These are phyloP conservation scores for Dryadomyces sulphureus DNA, from an alignment of 2,329 filamentous ascomycete genomes.

Conservation along the genomic window DNA sequence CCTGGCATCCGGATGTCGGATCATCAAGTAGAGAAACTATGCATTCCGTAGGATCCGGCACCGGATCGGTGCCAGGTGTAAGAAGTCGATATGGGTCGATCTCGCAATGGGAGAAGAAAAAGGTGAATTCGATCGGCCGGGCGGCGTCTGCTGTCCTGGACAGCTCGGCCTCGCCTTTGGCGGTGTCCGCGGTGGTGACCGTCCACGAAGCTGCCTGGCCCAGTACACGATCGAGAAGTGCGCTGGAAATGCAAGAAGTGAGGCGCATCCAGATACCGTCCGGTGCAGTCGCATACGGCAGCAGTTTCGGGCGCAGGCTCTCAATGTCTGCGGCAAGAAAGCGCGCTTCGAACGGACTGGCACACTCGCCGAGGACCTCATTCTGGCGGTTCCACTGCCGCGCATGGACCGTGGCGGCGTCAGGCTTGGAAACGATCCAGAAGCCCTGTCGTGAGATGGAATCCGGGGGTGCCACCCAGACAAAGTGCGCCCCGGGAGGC, in stretches of 20 bases:
- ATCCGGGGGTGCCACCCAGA: slow-evolving; percentile 39
- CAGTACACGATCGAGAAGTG: slow-evolving; percentile 28
- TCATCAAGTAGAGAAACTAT: slow-evolving; percentile 14
- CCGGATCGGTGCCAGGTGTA: not conserved
- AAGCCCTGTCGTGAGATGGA: slow-evolving; percentile 38
- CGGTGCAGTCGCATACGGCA: slow-evolving; percentile 21
- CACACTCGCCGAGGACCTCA: slow-evolving; percentile 36
- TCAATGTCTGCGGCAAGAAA: slow-evolving; percentile 27
- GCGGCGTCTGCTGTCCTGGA: slow-evolving; percentile 19
- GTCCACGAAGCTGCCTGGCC: slow-evolving; percentile 25
- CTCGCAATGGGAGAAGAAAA: slow-evolving; percentile 31
- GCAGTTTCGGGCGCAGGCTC: slow-evolving; percentile 24
- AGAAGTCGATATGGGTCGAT: slow-evolving; percentile 22
- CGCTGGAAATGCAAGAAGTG: slow-evolving; percentile 30
- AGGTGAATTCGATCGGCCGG: slow-evolving; percentile 25
- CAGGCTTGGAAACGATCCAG: slow-evolving; percentile 33
- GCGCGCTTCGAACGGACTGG: slow-evolving; percentile 26
- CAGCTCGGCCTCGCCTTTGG: slow-evolving; percentile 26
- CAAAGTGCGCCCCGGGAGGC: slow-evolving; percentile 40
- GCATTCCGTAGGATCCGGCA: slow-evolving; percentile 13
- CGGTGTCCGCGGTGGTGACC: slow-evolving; percentile 37
- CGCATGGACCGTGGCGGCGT: slow-evolving; percentile 22
- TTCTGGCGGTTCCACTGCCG: slow-evolving; percentile 42
- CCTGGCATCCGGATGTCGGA: slow-evolving; percentile 11
- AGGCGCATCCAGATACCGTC: slow-evolving; percentile 34